phyloP scores from a whole-genome alignment of 768 basidiomycete species.

The Sarcodon aspratus region DNA sequence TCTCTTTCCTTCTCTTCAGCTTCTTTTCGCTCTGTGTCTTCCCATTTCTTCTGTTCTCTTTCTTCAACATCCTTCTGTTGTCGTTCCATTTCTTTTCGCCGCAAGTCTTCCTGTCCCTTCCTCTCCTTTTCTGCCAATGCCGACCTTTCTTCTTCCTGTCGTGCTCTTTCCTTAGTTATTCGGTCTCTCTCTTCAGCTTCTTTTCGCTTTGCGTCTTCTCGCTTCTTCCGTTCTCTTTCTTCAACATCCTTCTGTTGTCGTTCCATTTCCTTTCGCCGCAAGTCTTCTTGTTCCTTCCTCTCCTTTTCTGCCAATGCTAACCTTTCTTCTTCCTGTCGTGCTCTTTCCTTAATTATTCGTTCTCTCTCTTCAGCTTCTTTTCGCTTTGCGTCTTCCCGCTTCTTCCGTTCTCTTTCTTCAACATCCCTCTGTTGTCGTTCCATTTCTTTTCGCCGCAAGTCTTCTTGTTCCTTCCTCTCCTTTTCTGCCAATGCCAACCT shows the following conservation, averaged over 20 bases:
- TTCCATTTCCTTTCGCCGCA: slow-evolving; percentile 17
- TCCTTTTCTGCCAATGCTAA: not conserved
- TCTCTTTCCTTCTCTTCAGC: slow-evolving; percentile 6
- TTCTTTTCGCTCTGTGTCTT: slow-evolving; percentile 2
- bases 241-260: slow-evolving; percentile 13
- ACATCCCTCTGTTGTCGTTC: slow-evolving; percentile 14
- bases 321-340: slow-evolving; percentile 3
- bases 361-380: slow-evolving; percentile 4
- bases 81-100: slow-evolving; percentile 17
- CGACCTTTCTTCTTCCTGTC: slow-evolving; percentile 1
- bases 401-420: slow-evolving; percentile 6
- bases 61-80: slow-evolving; percentile 10
- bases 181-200: slow-evolving; percentile 6
- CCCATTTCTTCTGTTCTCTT: slow-evolving; percentile 9
- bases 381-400: slow-evolving; percentile 4
- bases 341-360: slow-evolving; percentile 9
- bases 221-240: slow-evolving; percentile 7
- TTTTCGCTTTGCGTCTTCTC: slow-evolving; percentile 3
- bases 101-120: slow-evolving; percentile 3
- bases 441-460: slow-evolving; percentile 16
- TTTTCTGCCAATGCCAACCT: not conserved
- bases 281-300: not conserved
- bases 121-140: not conserved
- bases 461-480: not conserved
- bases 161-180: slow-evolving; percentile 9